phyloP scores from a whole-genome alignment of 2,329 filamentous ascomycete species.

The Teratosphaeria destructans region DNA sequence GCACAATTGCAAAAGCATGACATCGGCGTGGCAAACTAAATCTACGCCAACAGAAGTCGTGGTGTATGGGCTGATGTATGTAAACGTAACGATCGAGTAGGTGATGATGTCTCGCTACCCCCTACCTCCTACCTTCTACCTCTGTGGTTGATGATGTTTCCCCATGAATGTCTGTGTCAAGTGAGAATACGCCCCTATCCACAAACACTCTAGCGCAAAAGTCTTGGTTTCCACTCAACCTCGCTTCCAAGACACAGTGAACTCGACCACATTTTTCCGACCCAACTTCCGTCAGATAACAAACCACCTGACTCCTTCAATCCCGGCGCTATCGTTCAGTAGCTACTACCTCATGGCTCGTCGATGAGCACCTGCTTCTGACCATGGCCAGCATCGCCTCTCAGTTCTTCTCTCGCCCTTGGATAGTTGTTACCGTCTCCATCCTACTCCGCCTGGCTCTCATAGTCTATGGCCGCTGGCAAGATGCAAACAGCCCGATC shows the following conservation, averaged over 20 bases:
- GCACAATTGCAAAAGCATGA: constrained; percentile 17
- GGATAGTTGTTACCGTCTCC: constrained; percentile 32
- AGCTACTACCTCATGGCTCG: background rate
- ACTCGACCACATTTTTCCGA: background rate
- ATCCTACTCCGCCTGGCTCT: constrained; percentile 60
- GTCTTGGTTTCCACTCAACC: background rate
- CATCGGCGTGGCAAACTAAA: constrained; percentile 13
- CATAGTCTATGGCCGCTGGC: constrained; percentile 80
- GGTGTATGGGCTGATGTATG: background rate
- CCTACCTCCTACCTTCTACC: too few species aligned
- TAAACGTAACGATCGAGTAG: background rate
- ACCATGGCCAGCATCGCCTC: background rate
- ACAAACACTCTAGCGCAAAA: background rate
- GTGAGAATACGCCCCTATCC: too few species aligned
- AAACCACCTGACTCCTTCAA: background rate
- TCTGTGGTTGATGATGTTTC: too few species aligned
- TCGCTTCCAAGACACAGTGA: background rate
- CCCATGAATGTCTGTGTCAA: too few species aligned
- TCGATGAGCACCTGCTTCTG: background rate
- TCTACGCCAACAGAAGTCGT: background rate
- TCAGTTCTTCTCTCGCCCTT: constrained; percentile 1
- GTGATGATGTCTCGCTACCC: too few species aligned
- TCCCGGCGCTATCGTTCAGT: background rate
- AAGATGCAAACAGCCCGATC: constrained; percentile 81
- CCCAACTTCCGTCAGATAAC: background rate